A percentile compares a stretch with the other conserved stretches of the same genome.
Conservation (phyloP, 768 basidiomycete genomes). For the Tylopilus vinaceipallidus region DNA sequence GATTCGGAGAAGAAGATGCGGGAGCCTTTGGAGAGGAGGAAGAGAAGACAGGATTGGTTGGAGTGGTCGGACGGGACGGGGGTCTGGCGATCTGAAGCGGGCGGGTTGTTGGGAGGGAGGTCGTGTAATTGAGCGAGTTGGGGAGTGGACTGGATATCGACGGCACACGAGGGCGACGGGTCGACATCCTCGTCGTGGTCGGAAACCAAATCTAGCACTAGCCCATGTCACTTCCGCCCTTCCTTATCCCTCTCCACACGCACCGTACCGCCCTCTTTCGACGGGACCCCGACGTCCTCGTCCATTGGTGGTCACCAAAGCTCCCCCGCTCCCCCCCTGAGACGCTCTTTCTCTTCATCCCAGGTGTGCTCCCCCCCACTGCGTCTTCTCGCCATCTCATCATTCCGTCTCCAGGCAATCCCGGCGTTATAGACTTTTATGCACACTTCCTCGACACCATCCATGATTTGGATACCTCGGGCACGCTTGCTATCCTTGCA, state of each 20-base stretch:
- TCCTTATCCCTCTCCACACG: conserved; percentile 7
- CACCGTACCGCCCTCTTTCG: conserved; percentile 8
- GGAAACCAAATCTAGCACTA: conserved; percentile 1
- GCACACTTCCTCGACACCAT: conserved; percentile 58
- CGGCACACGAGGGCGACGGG: conserved; percentile 47
- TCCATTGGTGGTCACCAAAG: conserved; percentile 51
- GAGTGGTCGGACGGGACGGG: conserved; percentile 52
- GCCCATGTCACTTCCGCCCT: conserved; percentile 10
- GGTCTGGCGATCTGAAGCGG: conserved; percentile 64
- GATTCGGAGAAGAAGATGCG: conserved; percentile 42
- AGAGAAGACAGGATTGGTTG: conserved; percentile 39
- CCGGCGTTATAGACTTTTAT: conserved; percentile 68
- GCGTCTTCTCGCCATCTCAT: background rate
- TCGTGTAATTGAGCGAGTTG: conserved; percentile 32
- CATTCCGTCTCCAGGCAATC: conserved; percentile 39
- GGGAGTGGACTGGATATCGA: conserved; percentile 41
- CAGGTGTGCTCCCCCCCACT: conserved; percentile 33
- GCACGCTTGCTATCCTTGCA: conserved; percentile 50
- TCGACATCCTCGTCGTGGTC: conserved; percentile 30
- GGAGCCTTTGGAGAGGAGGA: conserved; percentile 39
- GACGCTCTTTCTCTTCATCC: conserved; percentile 47
- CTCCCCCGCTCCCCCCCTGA: conserved; percentile 17
- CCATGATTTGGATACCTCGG: conserved; percentile 33
- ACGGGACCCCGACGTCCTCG: conserved; percentile 32
- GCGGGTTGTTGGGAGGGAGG: conserved; percentile 40